These are phyloP conservation scores for Pleomassaria siparia DNA, from an alignment of 2,329 filamentous ascomycete genomes.

Conservation along the genomic window DNA sequence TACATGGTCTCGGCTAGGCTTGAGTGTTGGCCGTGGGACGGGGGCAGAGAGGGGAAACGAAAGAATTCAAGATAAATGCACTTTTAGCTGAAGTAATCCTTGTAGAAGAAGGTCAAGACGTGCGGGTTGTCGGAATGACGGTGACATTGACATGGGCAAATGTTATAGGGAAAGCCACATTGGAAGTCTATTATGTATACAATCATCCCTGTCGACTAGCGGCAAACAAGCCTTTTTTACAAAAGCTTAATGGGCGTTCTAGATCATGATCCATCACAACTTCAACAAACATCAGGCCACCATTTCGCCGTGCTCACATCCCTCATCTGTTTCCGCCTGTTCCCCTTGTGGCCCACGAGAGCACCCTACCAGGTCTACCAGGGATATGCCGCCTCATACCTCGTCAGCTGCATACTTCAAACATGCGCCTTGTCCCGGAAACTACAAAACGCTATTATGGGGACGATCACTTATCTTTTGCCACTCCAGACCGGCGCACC, in stretches of 20 bases:
- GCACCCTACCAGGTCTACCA: neutral
- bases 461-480: constrained; percentile 1
- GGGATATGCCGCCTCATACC: neutral
- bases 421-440: constrained; percentile 19
- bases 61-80: too few relatives aligned
- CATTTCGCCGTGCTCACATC: constrained; percentile 1
- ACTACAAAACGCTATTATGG: neutral
- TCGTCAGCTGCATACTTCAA: constrained; percentile 18
- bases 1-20: too few relatives aligned
- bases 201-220: neutral
- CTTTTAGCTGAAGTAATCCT: too few relatives aligned
- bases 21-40: too few relatives aligned
- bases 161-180: too few relatives aligned
- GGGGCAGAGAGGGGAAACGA: too few relatives aligned
- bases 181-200: too few relatives aligned
- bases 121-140: too few relatives aligned
- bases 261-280: constrained; percentile 2
- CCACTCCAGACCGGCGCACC: constrained; percentile 3
- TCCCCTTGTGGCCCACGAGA: neutral
- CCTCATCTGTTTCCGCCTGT: constrained; percentile 1
- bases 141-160: too few relatives aligned
- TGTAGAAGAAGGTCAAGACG: too few relatives aligned
- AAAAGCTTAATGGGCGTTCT: neutral
- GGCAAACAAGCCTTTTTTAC: neutral
- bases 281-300: constrained; percentile 5